Percentiles rank a stretch among this genome's conserved stretches.
These are phyloP conservation scores for Candida pini DNA, from an alignment of 805 yeast genomes.

Conservation along the genomic window DNA sequence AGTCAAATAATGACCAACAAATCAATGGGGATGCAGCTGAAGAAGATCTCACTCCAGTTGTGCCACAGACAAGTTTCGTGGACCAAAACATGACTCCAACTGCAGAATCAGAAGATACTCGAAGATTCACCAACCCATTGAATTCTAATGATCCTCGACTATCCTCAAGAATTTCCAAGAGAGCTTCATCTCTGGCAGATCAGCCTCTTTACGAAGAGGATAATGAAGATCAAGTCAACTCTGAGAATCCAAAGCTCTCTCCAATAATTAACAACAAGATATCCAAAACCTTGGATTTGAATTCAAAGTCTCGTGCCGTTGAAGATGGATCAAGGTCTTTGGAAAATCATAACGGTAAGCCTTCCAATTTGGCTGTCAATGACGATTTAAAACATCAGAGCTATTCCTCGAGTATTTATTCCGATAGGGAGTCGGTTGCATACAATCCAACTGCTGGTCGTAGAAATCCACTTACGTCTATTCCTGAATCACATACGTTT, in stretches of 20 bases:
- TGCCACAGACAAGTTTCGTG: slow-evolving; percentile 1
- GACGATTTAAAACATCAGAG: slow-evolving; percentile 12
- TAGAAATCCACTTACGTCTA: slow-evolving; percentile 2
- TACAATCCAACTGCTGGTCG: slow-evolving; percentile 1
- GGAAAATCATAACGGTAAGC: too few species aligned
- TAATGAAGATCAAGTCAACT: slow-evolving; percentile 20
- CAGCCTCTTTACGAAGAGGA: slow-evolving; percentile 20
- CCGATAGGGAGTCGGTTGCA: slow-evolving; percentile 9
- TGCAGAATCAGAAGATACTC: slow-evolving; percentile 5
- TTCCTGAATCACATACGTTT: slow-evolving; percentile 10
- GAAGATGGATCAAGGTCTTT: too few species aligned
- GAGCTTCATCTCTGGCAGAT: slow-evolving; percentile 13
- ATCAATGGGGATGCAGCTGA: slow-evolving; percentile 10
- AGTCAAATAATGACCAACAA: slow-evolving; percentile 3
- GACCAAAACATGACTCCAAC: slow-evolving; percentile 7
- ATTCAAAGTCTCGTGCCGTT: too few species aligned
- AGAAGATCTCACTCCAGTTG: slow-evolving; percentile 18
- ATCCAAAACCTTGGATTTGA: too few species aligned
- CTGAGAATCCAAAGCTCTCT: too few species aligned
- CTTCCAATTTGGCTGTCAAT: too few species aligned
- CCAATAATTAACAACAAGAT: not conserved
- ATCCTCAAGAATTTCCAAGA: slow-evolving; percentile 9
- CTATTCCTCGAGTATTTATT: slow-evolving; percentile 17
- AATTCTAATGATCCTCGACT: slow-evolving; percentile 8
- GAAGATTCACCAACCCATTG: slow-evolving; percentile 19